Percentiles rank a stretch among this genome's conserved stretches.
phyloP scores from a whole-genome alignment of 495 filamentous ascomycete genomes.

The Astrocystis sublimbata region DNA sequence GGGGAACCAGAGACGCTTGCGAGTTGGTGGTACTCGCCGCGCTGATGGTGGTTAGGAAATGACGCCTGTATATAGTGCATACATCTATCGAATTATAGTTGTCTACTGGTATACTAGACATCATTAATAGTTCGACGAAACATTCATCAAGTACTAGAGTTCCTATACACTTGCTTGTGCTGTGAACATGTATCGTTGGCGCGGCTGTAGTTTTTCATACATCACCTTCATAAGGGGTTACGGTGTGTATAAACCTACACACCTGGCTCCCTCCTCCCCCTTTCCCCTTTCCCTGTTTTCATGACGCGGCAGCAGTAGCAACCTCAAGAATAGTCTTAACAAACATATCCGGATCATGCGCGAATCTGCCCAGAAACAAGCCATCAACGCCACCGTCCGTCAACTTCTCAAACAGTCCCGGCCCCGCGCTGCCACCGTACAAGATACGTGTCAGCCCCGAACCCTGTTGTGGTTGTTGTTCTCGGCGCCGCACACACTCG shows the following conservation, averaged over 20 bases:
- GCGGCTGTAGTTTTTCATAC: no score
- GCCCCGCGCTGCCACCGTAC: constrained; percentile 80
- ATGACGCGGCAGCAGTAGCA: constrained; percentile 33
- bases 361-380: constrained; percentile 80
- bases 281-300: no score
- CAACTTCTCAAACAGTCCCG: constrained; percentile 67
- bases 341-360: constrained; percentile 70
- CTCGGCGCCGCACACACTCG: constrained; percentile 40
- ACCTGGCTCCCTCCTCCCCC: no score
- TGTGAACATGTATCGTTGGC: not conserved
- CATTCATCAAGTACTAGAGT: not conserved
- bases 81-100: not conserved
- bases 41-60: not conserved
- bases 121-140: no score
- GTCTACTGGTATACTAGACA: not conserved
- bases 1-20: not conserved
- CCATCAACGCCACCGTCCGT: constrained; percentile 70
- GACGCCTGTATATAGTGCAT: constrained; percentile 11
- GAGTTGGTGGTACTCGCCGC: not conserved
- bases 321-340: constrained; percentile 70
- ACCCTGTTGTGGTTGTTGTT: no score
- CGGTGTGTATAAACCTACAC: not conserved
- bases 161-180: not conserved
- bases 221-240: no score
- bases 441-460: constrained; percentile 61